phyloP scores from a whole-genome alignment of 2,329 filamentous ascomycete genomes.

The Monilinia fructigena region DNA sequence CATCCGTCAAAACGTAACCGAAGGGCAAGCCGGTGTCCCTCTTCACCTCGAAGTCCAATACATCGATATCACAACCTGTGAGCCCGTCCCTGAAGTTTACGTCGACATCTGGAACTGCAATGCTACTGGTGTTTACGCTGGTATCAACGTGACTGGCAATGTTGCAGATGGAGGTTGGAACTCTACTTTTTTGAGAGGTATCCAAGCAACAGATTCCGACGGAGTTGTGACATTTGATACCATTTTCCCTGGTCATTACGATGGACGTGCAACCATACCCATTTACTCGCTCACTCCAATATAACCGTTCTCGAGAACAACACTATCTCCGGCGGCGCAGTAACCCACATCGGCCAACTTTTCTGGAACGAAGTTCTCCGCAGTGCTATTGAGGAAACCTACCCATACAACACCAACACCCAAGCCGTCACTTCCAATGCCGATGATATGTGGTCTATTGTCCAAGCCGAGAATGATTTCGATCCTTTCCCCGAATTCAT shows the following conservation, averaged over 20 bases:
- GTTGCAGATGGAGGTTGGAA: slow-evolving; percentile 35
- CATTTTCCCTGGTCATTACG: slow-evolving; percentile 49
- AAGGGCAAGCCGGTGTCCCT: slow-evolving; percentile 49
- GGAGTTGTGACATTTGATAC: slow-evolving; percentile 45
- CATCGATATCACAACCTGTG: slow-evolving; percentile 46
- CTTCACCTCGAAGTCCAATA: slow-evolving; percentile 53
- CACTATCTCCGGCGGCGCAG: slow-evolving; percentile 48
- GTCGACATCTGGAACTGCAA: slow-evolving; percentile 46
- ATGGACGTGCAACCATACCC: slow-evolving; percentile 49
- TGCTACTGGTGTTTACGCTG: slow-evolving; percentile 44
- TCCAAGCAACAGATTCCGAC: slow-evolving; percentile 44
- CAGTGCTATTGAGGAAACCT: slow-evolving; percentile 45
- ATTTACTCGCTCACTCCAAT: slow-evolving; percentile 44
- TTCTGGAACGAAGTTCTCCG: slow-evolving; percentile 59
- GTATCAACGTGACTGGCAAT: slow-evolving; percentile 31
- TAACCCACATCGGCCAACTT: slow-evolving; percentile 56
- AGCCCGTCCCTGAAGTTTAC: slow-evolving; percentile 40
- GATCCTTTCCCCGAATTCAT: slow-evolving; percentile 56
- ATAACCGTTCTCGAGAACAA: slow-evolving; percentile 39
- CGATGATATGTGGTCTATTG: slow-evolving; percentile 46
- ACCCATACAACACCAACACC: slow-evolving; percentile 47
- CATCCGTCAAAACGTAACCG: slow-evolving; percentile 49
- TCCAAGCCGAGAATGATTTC: slow-evolving; percentile 47
- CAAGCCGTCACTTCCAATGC: slow-evolving; percentile 48
- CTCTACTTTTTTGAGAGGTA: slow-evolving; percentile 43